Evolutionary conservation across 2,329 filamentous ascomycete species (phyloP).

Genomic region (Colletotrichum lindemuthianum): DNA sequence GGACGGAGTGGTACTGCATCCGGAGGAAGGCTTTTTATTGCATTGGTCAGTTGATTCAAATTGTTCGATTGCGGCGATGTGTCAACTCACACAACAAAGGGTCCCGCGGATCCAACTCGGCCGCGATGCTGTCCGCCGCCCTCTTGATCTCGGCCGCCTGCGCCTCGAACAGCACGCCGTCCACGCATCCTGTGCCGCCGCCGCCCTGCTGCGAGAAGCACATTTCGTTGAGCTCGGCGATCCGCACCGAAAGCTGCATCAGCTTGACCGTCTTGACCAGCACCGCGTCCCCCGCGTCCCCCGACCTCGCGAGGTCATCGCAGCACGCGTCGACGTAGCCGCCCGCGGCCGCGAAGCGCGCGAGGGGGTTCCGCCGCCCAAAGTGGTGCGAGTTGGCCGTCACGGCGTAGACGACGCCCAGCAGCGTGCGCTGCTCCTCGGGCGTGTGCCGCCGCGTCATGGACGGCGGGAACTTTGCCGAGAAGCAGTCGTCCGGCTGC

Average conservation of each 20-base stretch:
- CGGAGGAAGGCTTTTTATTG: constrained; percentile 23
- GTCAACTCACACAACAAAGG: neutral
- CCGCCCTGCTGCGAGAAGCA: constrained; percentile 42
- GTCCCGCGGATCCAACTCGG: constrained; percentile 42
- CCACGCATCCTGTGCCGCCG: constrained; percentile 42
- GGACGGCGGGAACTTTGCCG: neutral
- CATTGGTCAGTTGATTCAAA: neutral
- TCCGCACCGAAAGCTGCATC: constrained; percentile 47
- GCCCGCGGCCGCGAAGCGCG: constrained; percentile 22
- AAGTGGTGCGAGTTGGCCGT: constrained; percentile 48
- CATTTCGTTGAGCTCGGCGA: constrained; percentile 45
- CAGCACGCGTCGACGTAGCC: constrained; percentile 47
- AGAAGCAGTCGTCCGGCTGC: constrained; percentile 29
- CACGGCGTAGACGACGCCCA: constrained; percentile 44
- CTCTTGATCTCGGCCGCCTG: constrained; percentile 45
- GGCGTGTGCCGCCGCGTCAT: constrained; percentile 36
- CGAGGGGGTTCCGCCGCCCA: constrained; percentile 46
- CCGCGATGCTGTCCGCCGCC: constrained; percentile 47
- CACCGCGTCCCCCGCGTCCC: constrained; percentile 41
- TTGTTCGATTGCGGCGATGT: constrained; percentile 31
- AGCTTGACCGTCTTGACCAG: constrained; percentile 48
- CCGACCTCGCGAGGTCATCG: constrained; percentile 42
- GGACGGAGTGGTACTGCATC: constrained; percentile 47
- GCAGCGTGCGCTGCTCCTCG: constrained; percentile 51
- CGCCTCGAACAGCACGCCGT: constrained; percentile 43